These are phyloP conservation scores for Astrocystis sublimbata DNA, from an alignment of 495 filamentous ascomycete genomes.

Conservation along the genomic window DNA sequence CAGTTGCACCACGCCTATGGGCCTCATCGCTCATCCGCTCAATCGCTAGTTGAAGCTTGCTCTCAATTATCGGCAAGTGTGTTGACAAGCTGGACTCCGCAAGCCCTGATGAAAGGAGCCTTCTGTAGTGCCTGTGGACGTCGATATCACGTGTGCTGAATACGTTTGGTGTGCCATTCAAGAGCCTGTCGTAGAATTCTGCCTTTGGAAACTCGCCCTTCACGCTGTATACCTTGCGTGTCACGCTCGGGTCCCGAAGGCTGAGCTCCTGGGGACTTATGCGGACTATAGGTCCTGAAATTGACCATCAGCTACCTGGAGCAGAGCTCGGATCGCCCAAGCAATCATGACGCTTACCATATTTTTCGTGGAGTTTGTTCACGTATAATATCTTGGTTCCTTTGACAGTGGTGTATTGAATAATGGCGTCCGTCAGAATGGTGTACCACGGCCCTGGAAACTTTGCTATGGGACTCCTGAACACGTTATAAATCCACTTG, in stretches of 20 bases:
- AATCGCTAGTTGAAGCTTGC: conserved; percentile 45
- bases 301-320: neutral
- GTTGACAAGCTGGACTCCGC: conserved; percentile 47
- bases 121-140: conserved; percentile 40
- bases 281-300: conserved; percentile 53
- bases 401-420: conserved; percentile 17
- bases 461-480: too few species aligned
- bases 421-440: conserved; percentile 18
- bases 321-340: neutral
- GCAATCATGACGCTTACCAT: conserved; percentile 20
- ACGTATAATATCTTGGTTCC: conserved; percentile 12
- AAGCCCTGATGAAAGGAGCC: conserved; percentile 47
- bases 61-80: conserved; percentile 39
- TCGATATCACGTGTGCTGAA: conserved; percentile 37
- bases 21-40: conserved; percentile 39
- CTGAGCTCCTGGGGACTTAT: conserved; percentile 58
- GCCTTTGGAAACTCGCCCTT: conserved; percentile 28
- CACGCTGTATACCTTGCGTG: conserved; percentile 21
- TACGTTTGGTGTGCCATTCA: conserved; percentile 20
- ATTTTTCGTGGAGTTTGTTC: conserved; percentile 37
- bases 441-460: conserved; percentile 26
- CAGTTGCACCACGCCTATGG: conserved; percentile 25
- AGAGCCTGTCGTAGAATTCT: conserved; percentile 22
- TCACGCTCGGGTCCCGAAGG: conserved; percentile 35
- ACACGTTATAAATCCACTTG: too few species aligned